Percentiles rank a stretch among this genome's conserved stretches.
phyloP scores from a whole-genome alignment of 2,329 filamentous ascomycete genomes.

The Colletotrichum orbiculare region DNA sequence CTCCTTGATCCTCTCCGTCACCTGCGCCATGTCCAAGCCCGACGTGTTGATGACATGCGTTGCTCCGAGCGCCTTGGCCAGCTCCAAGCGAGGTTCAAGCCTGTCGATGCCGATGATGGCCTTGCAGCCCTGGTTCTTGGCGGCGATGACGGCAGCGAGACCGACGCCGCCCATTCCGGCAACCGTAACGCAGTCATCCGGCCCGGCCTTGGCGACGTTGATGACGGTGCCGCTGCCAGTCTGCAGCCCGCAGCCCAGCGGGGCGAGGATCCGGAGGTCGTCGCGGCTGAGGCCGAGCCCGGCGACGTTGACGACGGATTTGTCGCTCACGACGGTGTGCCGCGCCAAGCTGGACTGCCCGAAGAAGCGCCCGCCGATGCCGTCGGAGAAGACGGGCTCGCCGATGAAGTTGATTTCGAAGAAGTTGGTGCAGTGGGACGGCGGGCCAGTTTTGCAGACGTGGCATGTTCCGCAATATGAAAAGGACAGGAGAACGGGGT shows the following conservation, averaged over 20 bases:
- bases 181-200: conserved; percentile 44
- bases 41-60: conserved; percentile 44
- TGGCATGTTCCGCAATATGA: conserved; percentile 53
- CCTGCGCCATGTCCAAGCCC: conserved; percentile 39
- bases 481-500: conserved; percentile 63
- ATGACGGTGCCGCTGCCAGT: conserved; percentile 50
- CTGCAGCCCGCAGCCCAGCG: conserved; percentile 50
- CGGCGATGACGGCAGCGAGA: conserved; percentile 48
- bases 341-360: conserved; percentile 49
- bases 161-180: conserved; percentile 50
- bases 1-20: conserved; percentile 42
- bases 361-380: conserved; percentile 44
- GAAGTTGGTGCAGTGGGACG: conserved; percentile 61
- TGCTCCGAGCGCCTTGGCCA: conserved; percentile 47
- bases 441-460: conserved; percentile 57
- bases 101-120: conserved; percentile 44
- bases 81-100: conserved; percentile 24
- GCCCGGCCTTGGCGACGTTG: conserved; percentile 44
- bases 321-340: conserved; percentile 43
- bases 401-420: conserved; percentile 58
- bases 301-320: conserved; percentile 42
- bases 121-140: conserved; percentile 41
- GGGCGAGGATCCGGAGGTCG: conserved; percentile 45
- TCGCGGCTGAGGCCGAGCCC: conserved; percentile 19
- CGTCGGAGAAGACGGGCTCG: conserved; percentile 22